Evolutionary conservation across 208 protist species (phyloP).

Genomic region (Crithidia acanthocephali): DNA sequence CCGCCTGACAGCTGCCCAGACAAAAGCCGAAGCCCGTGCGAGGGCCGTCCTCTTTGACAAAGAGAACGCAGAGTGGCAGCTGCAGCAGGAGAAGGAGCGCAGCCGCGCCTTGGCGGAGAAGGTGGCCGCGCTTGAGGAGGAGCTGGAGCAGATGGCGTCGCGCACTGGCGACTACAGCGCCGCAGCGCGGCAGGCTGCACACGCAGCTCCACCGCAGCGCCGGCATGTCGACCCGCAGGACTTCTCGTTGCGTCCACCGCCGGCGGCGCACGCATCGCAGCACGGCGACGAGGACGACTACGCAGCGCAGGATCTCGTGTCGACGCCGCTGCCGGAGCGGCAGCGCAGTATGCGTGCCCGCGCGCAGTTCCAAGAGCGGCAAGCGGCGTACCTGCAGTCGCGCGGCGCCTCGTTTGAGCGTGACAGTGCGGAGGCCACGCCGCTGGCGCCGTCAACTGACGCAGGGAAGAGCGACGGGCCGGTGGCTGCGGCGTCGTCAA

Average conservation of each 20-base stretch:
- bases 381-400: conserved; percentile 4
- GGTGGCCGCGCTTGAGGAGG: conserved; percentile 48
- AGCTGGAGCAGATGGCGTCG: conserved; percentile 38
- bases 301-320: neutral
- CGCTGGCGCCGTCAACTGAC: neutral
- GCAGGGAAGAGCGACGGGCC: neutral
- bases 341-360: conserved; percentile 3
- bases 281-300: neutral
- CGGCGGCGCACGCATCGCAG: neutral
- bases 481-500: neutral
- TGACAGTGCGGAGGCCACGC: neutral
- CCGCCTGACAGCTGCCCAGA: conserved; percentile 39
- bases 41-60: conserved; percentile 62
- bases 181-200: neutral
- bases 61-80: conserved; percentile 56
- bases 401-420: conserved; percentile 8
- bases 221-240: conserved; percentile 8
- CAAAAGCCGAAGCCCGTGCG: conserved; percentile 54
- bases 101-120: conserved; percentile 45
- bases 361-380: conserved; percentile 18
- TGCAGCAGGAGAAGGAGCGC: conserved; percentile 63
- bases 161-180: conserved; percentile 7
- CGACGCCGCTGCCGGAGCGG: neutral
- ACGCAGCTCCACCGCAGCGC: conserved; percentile 10
- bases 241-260: neutral